Base-by-base conservation (phyloP, 1,139 yeast species). In the Candida sp. region DNA sequence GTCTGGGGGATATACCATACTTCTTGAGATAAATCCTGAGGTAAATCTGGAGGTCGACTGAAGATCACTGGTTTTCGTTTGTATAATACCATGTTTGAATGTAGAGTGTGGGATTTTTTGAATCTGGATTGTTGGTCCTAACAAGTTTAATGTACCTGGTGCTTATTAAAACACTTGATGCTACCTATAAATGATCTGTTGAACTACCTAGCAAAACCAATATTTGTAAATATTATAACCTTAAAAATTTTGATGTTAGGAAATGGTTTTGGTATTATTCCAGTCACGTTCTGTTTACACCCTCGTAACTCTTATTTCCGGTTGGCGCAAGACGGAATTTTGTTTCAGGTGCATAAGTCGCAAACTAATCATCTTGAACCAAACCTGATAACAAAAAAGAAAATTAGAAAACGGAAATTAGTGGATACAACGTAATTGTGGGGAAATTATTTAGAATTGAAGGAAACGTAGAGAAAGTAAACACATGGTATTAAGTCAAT, bases 1-100 rank as follows among this genome's bases (percentile, higher is more conserved):
- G 98, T 91, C 51, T 82, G 82, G 21, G 88, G 82, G 41, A 93
- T 89, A 52, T 70, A 72, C 87, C 90, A 93, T 2, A 89, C 88
- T 43, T 79, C 78, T 2, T 80, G 70, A 32, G 66, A 54, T 39
- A 74, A 57, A 53, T 83, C 81, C 1, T 54, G 57, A 0, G 91
- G 90, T 2, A 83, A 54, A 11, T 73, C 66, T 1, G 78, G 80
- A 1, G 87, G 83, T 15, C 74, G 73, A 8, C 77, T 74, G 48
- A 79, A 76, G 9, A 74, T 70, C 33, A 85, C 88, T 40, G 82
- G 84, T 60, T 85, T 85, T 48, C 93, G 70, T 58, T 85, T 85
- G 64, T 81, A 85, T 36, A 84, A 68, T 41, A 86, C 95, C 95
- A 73, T 73, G n/a, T n/a, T n/a, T n/a, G n/a, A n/a, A n/a, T n/a